Conservation (phyloP, 352 stramenopile genomes). For the Globisporangium apiculatum region DNA sequence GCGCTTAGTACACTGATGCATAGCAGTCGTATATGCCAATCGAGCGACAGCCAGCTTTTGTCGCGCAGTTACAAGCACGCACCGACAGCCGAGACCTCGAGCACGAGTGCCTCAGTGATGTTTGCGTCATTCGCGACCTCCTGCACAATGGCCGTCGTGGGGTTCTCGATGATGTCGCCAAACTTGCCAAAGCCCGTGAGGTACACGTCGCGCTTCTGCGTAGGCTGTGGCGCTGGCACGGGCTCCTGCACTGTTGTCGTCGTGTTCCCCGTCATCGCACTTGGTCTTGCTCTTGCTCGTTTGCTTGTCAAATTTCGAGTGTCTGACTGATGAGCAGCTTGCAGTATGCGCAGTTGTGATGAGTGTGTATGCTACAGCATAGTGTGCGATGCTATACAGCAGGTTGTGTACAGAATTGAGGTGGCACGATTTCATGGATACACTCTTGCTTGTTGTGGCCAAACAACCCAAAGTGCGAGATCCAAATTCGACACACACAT, state of each 20-base stretch:
- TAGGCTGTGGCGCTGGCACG: background rate
- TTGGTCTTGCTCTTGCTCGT: background rate
- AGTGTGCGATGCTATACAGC: no score
- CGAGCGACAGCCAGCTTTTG: background rate
- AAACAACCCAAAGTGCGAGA: background rate
- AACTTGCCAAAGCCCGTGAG: conserved; percentile 85
- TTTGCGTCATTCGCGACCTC: conserved; percentile 48
- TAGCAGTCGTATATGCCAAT: no score
- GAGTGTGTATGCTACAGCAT: no score
- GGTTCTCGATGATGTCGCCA: conserved; percentile 73
- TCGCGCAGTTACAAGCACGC: no score
- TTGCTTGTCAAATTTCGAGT: no score
- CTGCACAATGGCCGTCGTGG: conserved; percentile 57
- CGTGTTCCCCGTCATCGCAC: conserved; percentile 10
- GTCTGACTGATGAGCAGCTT: no score
- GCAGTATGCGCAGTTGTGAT: no score
- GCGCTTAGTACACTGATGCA: background rate
- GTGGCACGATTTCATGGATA: background rate
- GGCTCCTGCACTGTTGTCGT: background rate
- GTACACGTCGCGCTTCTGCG: conserved; percentile 51
- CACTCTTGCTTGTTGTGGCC: background rate
- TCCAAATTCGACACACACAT: no score
- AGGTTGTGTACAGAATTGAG: no score
- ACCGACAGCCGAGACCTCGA: conserved; percentile 67
- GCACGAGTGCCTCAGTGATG: conserved; percentile 55